phyloP scores from a whole-genome alignment of 352 stramenopile species.

The Phytophthora podocarpi region DNA sequence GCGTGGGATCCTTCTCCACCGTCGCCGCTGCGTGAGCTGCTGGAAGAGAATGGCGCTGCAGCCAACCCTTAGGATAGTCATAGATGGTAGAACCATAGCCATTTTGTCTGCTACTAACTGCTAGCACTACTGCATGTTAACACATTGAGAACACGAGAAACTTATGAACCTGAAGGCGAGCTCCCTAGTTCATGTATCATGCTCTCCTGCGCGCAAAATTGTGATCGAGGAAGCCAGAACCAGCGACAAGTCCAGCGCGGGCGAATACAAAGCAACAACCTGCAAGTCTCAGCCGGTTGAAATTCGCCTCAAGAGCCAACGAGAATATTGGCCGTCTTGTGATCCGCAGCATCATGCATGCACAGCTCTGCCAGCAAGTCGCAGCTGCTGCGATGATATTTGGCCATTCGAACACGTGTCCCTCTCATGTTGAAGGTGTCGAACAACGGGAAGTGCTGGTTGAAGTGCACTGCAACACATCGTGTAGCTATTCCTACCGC shows the following conservation, averaged over 20 bases:
- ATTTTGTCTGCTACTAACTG: constrained; percentile 20
- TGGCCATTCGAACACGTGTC: constrained; percentile 3
- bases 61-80: constrained; percentile 31
- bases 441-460: constrained; percentile 21
- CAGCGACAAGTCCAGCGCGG: constrained; percentile 25
- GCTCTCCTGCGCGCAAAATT: neutral
- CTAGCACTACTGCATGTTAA: constrained; percentile 13
- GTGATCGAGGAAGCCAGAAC: constrained; percentile 5
- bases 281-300: too few relatives aligned
- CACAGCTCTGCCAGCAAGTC: neutral
- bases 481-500: constrained; percentile 11
- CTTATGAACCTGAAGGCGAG: constrained; percentile 24
- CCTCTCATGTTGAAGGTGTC: constrained; percentile 21
- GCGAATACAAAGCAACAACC: constrained; percentile 19
- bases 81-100: constrained; percentile 31
- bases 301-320: too few relatives aligned
- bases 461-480: constrained; percentile 33
- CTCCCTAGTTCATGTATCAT: too few relatives aligned
- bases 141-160: constrained; percentile 19
- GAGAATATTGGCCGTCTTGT: constrained; percentile 6
- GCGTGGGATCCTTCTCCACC: constrained; percentile 64
- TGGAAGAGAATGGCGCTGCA: neutral
- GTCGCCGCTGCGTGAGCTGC: constrained; percentile 36
- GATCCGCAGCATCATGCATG: constrained; percentile 6
- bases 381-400: constrained; percentile 24